These are phyloP conservation scores for Leccinum barrowsii DNA, from an alignment of 768 basidiomycete genomes.

Conservation along the genomic window DNA sequence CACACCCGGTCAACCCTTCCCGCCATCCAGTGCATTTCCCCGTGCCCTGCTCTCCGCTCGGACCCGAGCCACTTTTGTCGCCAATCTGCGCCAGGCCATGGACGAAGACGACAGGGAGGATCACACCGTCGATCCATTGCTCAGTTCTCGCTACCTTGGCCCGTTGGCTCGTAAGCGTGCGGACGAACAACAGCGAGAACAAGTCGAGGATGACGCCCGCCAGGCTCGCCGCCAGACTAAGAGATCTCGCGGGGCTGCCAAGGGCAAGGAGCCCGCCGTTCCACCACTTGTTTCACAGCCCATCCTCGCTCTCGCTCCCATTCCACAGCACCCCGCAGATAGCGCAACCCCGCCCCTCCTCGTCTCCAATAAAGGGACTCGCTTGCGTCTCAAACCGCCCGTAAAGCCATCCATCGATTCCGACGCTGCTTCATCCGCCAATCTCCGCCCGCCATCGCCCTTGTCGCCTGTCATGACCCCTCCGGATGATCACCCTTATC, in stretches of 20 bases:
- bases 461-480: slow-evolving; percentile 35
- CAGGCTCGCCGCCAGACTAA: slow-evolving; percentile 37
- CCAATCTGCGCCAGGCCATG: slow-evolving; percentile 47
- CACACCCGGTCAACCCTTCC: slow-evolving; percentile 32
- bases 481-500: slow-evolving; percentile 31
- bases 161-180: slow-evolving; percentile 42
- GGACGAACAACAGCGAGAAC: slow-evolving; percentile 41
- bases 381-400: slow-evolving; percentile 48
- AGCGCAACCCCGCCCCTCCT: slow-evolving; percentile 30
- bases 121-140: slow-evolving; percentile 43
- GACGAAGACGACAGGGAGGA: slow-evolving; percentile 43
- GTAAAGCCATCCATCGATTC: slow-evolving; percentile 27
- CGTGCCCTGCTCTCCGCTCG: slow-evolving; percentile 43
- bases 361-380: slow-evolving; percentile 46
- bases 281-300: slow-evolving; percentile 24
- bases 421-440: slow-evolving; percentile 15
- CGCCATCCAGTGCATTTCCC: slow-evolving; percentile 45
- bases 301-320: slow-evolving; percentile 25
- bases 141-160: slow-evolving; percentile 44
- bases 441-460: slow-evolving; percentile 26
- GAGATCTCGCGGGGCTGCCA: slow-evolving; percentile 32
- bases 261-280: slow-evolving; percentile 36
- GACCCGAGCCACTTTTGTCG: slow-evolving; percentile 42
- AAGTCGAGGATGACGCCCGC: slow-evolving; percentile 44
- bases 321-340: slow-evolving; percentile 18